Evolutionary conservation across 2,329 filamentous ascomycete species (phyloP).

Genomic region (Dichotomopilus funicola): DNA sequence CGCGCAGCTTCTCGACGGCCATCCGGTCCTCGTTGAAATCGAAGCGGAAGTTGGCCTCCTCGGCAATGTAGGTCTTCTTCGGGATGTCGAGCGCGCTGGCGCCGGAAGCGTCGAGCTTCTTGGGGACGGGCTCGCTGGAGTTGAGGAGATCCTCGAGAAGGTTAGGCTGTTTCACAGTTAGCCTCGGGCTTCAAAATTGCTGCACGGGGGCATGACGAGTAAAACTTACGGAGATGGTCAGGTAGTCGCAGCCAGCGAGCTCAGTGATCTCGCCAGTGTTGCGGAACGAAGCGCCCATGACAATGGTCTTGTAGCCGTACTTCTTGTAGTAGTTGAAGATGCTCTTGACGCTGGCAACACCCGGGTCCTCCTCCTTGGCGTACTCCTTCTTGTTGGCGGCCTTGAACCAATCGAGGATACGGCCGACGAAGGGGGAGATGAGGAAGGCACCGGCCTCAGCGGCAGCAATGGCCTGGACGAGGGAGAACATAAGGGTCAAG

Average conservation of each 20-base stretch:
- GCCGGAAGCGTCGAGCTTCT: constrained; percentile 76
- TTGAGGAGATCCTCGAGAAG: constrained; percentile 91
- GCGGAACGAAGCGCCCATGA: constrained; percentile 99
- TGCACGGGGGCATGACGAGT: neutral
- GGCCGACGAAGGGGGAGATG: constrained; percentile 98
- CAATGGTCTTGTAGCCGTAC: constrained; percentile 96
- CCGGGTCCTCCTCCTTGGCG: constrained; percentile 82
- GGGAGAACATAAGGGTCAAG: constrained; percentile 97
- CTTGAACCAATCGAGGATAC: constrained; percentile 99
- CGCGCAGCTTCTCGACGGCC: constrained; percentile 97
- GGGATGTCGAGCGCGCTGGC: constrained; percentile 66
- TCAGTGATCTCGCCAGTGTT: constrained; percentile 96
- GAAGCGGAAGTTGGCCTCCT: constrained; percentile 92
- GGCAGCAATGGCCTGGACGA: constrained; percentile 87
- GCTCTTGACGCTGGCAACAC: constrained; percentile 83
- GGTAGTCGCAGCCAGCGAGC: constrained; percentile 95
- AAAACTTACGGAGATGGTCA: constrained; percentile 81
- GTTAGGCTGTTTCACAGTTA: constrained; percentile 55
- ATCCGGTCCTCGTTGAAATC: constrained; percentile 99
- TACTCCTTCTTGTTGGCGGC: constrained; percentile 90
- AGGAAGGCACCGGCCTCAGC: constrained; percentile 95
- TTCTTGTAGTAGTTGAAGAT: constrained; percentile 99
- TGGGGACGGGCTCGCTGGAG: constrained; percentile 71
- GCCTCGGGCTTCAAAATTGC: neutral
- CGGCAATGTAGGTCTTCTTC: constrained; percentile 85